Conservation (phyloP, 148 eudicot species). For the Dianthus caryophyllus region DNA sequence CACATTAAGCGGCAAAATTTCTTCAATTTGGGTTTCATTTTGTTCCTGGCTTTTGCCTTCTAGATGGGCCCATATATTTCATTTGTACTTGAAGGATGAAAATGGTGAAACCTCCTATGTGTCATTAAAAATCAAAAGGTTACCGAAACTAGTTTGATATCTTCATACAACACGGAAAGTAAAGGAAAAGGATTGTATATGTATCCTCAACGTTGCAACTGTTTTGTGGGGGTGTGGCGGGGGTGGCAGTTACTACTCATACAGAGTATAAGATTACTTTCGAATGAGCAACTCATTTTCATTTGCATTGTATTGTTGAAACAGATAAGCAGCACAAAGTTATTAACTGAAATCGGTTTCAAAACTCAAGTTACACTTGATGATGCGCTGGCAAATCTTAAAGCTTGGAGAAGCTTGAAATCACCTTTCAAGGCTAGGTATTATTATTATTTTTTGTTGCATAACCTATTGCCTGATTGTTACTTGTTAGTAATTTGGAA, state of each 20-base stretch:
- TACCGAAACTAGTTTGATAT: too few species aligned
- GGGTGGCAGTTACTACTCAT: too few species aligned
- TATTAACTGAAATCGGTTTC: conserved; percentile 59
- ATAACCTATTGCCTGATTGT: conserved; percentile 1
- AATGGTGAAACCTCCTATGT: too few species aligned
- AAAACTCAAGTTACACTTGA: conserved; percentile 64
- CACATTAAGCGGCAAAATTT: not conserved
- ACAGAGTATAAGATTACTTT: not conserved
- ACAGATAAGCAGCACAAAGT: conserved; percentile 59
- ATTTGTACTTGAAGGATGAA: too few species aligned
- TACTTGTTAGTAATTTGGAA: conserved; percentile 2
- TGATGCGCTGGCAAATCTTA: conserved; percentile 54
- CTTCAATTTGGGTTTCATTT: too few species aligned
- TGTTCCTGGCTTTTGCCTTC: too few species aligned
- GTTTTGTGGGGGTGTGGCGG: too few species aligned
- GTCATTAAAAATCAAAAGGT: too few species aligned
- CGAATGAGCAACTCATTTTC: not conserved
- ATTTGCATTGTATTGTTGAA: conserved; percentile 17
- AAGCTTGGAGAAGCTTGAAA: conserved; percentile 53
- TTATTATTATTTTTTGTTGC: not conserved
- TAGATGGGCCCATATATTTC: too few species aligned
- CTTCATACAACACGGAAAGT: too few species aligned
- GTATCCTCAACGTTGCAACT: too few species aligned
- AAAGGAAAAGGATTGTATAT: too few species aligned
- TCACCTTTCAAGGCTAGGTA: conserved; percentile 67